phyloP scores from a whole-genome alignment of 129 eudicot genomes.

The Kitagawia praeruptora region DNA sequence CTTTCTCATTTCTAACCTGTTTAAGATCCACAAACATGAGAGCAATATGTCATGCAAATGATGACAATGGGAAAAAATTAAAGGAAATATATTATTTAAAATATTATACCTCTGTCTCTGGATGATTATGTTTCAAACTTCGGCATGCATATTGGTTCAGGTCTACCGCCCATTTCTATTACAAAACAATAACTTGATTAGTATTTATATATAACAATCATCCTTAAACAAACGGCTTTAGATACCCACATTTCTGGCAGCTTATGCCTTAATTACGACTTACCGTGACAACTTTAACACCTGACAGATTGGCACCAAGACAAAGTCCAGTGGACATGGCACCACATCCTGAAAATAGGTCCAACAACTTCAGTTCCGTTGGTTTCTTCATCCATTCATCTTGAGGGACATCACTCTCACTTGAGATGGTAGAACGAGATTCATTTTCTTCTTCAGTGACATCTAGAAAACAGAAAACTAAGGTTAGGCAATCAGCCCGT shows the following conservation, averaged over 20 bases:
- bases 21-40: neutral
- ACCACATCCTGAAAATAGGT: conserved; percentile 84
- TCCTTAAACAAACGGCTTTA: neutral
- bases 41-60: neutral
- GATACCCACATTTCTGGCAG: neutral
- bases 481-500: neutral
- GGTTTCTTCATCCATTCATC: conserved; percentile 3
- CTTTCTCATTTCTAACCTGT: conserved; percentile 42
- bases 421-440: conserved; percentile 56
- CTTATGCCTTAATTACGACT: neutral
- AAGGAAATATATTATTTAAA: neutral
- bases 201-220: neutral
- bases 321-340: conserved; percentile 95
- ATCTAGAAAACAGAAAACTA: conserved; percentile 23
- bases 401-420: conserved; percentile 33
- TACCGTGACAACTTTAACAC: conserved; percentile 68
- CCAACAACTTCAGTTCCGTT: conserved; percentile 40
- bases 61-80: neutral
- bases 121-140: conserved; percentile 61
- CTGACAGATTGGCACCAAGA: conserved; percentile 56
- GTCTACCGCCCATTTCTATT: conserved; percentile 82
- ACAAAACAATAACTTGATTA: neutral
- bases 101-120: conserved; percentile 59
- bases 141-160: conserved; percentile 51
- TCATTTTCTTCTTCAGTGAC: conserved; percentile 29